Base-by-base conservation (phyloP, 2,329 filamentous ascomycete genomes). In the Didymellaceae sp. region DNA sequence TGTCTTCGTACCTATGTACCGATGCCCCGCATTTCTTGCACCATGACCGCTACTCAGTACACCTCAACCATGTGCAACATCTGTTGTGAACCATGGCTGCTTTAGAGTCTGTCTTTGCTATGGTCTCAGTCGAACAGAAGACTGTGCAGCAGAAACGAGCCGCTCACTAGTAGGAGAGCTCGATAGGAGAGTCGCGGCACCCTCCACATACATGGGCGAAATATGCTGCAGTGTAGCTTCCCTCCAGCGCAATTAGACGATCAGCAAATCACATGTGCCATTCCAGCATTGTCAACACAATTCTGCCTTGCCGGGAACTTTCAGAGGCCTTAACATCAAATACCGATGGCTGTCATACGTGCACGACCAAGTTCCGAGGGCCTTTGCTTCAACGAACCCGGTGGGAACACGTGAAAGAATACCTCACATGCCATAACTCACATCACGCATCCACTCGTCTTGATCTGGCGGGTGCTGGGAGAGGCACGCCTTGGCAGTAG, bases 21-120 rank as follows among this genome's bases (percentile, higher is more conserved):
- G 28, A 31, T 58, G 59, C 61, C 61, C 62, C 59, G 59, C 62
- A 55, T 52, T 58, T 49, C 52, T 44, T 30, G 34, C 48, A 52
- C 59, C 50, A 49, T 53, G 54, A 54, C 53, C 24, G 25, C 31
- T 30, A 46, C 42, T 38, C 13, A 5, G 30, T 32, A 21, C 32
- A 22, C 18, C 25, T 32, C 21, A 38, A 18, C 25, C 20, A 46
- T 26, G 37, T 37, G 44, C 42, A 28, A 45, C 47, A 49, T n/a
- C 38, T 26, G 46, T 46, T 50, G 55, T 52, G 44, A 50, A 51
- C 44, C 18, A 38, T 25, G 21, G 44, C 39, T 39, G 30, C 37
- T 38, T 42, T 42, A 33, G 44, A 40, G 28, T 14, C 10, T 17
- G 22, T 42, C 21, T 33, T 22, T 18, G 21, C 26, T 16, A 30